Evolutionary conservation across 805 yeast species (phyloP).

Genomic region (Barnettozyma californica): DNA sequence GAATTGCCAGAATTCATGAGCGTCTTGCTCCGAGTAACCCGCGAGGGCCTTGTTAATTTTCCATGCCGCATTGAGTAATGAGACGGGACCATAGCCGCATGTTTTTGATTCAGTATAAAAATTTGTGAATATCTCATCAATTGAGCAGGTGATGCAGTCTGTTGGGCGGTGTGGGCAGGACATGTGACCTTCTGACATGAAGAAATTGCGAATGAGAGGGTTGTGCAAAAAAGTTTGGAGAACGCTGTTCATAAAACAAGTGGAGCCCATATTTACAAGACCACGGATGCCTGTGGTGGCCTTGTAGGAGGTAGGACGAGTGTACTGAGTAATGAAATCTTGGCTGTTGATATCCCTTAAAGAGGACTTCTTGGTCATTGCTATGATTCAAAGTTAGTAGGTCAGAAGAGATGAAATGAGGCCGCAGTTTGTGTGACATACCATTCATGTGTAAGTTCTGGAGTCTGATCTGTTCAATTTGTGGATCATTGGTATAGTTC

Average conservation of each 20-base stretch:
- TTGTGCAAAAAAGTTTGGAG: constrained; percentile 86
- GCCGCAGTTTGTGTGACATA: not conserved
- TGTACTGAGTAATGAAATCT: constrained; percentile 27
- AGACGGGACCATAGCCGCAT: constrained; percentile 76
- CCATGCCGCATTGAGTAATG: constrained; percentile 82
- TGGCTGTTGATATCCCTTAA: constrained; percentile 19
- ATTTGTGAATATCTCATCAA: constrained; percentile 71
- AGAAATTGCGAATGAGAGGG: constrained; percentile 76
- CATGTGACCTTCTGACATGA: constrained; percentile 68
- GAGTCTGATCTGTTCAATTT: constrained; percentile 46
- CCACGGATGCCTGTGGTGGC: constrained; percentile 83
- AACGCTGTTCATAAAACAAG: constrained; percentile 95
- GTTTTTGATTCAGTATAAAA: constrained; percentile 61
- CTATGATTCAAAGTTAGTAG: not conserved
- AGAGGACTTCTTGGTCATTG: not conserved
- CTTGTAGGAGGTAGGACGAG: constrained; percentile 33
- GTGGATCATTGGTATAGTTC: constrained; percentile 60
- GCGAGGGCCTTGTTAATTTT: constrained; percentile 78
- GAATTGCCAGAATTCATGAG: constrained; percentile 97
- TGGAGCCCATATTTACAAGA: constrained; percentile 90
- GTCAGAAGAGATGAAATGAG: not conserved
- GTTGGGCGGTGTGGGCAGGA: constrained; percentile 40
- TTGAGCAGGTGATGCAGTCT: constrained; percentile 75
- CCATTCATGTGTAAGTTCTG: constrained; percentile 1
- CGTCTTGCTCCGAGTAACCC: constrained; percentile 97